A percentile compares a stretch with the other conserved stretches of the same genome.
Evolutionary conservation across 2,329 filamentous ascomycete genomes (phyloP).

Genomic region (Ophiostoma sp.): DNA sequence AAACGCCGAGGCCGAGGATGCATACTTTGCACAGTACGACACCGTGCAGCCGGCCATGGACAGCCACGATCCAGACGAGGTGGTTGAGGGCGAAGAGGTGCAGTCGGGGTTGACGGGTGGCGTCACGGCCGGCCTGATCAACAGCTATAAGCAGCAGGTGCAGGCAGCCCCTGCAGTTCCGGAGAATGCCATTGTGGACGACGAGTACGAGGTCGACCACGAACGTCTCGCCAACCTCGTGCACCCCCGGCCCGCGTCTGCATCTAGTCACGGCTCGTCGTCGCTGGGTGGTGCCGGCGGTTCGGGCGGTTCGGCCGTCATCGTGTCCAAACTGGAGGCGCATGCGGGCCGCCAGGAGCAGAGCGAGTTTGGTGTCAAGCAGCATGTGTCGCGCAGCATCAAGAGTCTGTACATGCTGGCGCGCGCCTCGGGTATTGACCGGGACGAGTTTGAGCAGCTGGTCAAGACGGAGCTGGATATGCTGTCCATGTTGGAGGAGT

Average conservation of each 20-base stretch:
- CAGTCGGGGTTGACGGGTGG: conserved; percentile 34
- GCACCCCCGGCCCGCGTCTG: conserved; percentile 60
- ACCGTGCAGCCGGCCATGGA: conserved; percentile 79
- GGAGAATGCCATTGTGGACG: conserved; percentile 31
- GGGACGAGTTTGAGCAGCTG: conserved; percentile 72
- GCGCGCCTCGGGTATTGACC: conserved; percentile 68
- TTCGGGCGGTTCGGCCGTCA: conserved; percentile 45
- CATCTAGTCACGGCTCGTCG: conserved; percentile 59
- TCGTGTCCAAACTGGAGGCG: conserved; percentile 63
- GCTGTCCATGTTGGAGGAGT: conserved; percentile 67
- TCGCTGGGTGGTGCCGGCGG: conserved; percentile 45
- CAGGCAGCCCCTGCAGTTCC: conserved; percentile 21
- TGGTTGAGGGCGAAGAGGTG: conserved; percentile 38
- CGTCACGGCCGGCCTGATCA: neutral
- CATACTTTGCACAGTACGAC: conserved; percentile 76
- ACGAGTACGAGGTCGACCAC: conserved; percentile 41
- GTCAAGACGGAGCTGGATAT: conserved; percentile 71
- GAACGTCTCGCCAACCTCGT: conserved; percentile 43
- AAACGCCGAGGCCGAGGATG: conserved; percentile 57
- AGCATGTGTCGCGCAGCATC: conserved; percentile 75
- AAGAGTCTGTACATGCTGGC: conserved; percentile 75
- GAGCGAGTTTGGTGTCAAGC: conserved; percentile 71
- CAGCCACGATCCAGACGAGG: conserved; percentile 76
- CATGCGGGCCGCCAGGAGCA: conserved; percentile 59
- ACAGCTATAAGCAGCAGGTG: neutral